Evolutionary conservation across 2,329 filamentous ascomycete species (phyloP).

Genomic region (Fusarium anguioides): DNA sequence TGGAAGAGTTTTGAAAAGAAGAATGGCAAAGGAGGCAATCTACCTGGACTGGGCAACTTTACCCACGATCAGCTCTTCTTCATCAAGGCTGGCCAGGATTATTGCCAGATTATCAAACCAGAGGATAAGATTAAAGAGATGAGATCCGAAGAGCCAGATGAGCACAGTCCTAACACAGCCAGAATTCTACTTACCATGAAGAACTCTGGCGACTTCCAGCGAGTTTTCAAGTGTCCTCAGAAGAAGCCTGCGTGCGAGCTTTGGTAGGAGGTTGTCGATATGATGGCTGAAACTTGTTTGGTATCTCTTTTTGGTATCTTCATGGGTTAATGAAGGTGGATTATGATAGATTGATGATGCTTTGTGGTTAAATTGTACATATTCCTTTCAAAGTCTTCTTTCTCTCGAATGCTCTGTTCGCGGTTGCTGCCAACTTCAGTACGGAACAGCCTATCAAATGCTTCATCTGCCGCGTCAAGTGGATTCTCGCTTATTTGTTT

Average conservation of each 20-base stretch:
- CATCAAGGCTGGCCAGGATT: conserved; percentile 71
- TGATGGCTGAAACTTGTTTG: no score
- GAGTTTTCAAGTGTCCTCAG: conserved; percentile 73
- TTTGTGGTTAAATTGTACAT: no score
- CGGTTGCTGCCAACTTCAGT: no score
- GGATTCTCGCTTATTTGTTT: not conserved
- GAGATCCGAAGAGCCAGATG: no score
- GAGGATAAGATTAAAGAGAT: conserved; percentile 68
- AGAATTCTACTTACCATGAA: conserved; percentile 73
- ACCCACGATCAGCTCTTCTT: conserved; percentile 78
- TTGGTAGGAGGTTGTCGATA: conserved; percentile 62
- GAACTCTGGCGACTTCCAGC: conserved; percentile 74
- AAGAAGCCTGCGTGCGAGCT: conserved; percentile 77
- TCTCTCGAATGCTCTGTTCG: no score
- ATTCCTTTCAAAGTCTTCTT: no score
- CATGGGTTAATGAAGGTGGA: no score
- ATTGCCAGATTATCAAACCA: conserved; percentile 73
- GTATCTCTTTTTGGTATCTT: no score
- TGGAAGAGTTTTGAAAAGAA: conserved; percentile 70
- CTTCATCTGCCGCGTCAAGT: not conserved
- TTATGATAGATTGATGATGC: no score
- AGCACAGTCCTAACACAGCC: conserved; percentile 72
- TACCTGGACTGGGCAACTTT: conserved; percentile 71
- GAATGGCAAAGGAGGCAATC: conserved; percentile 58
- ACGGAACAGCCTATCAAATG: no score